These are phyloP conservation scores for Crithidia fasciculata DNA, from an alignment of 208 protist species.

Conservation along the genomic window DNA sequence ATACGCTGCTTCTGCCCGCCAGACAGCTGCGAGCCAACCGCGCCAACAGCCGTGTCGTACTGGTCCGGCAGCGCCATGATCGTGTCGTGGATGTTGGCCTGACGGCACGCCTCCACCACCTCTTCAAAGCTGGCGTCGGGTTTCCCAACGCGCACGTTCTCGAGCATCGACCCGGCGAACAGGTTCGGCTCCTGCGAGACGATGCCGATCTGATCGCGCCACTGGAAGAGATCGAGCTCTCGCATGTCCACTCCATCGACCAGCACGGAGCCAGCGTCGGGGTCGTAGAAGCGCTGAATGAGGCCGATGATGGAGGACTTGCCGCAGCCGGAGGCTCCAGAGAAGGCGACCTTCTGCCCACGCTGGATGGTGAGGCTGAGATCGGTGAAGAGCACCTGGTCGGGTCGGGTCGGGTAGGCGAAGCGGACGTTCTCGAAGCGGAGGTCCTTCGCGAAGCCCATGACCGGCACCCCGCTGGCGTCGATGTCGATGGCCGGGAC, in stretches of 20 bases:
- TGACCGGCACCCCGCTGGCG: conserved; percentile 39
- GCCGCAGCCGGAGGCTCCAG: conserved; percentile 75
- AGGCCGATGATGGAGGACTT: conserved; percentile 85
- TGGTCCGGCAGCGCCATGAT: conserved; percentile 79
- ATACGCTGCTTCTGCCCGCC: conserved; percentile 93
- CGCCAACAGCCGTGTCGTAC: conserved; percentile 82
- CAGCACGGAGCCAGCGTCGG: conserved; percentile 48
- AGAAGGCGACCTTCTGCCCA: conserved; percentile 83
- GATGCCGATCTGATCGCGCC: conserved; percentile 71
- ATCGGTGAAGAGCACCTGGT: conserved; percentile 70
- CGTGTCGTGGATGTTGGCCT: conserved; percentile 84
- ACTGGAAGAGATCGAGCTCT: conserved; percentile 50
- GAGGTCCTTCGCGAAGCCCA: conserved; percentile 46
- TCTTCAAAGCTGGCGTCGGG: conserved; percentile 60
- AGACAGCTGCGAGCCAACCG: conserved; percentile 77
- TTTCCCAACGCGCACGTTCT: conserved; percentile 76
- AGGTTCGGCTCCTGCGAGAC: conserved; percentile 85
- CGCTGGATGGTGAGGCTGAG: conserved; percentile 67
- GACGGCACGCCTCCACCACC: conserved; percentile 63
- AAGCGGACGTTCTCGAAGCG: conserved; percentile 78
- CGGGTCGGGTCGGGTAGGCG: conserved; percentile 76
- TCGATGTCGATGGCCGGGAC: conserved; percentile 70
- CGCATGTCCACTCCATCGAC: conserved; percentile 65
- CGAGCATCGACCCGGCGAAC: conserved; percentile 61
- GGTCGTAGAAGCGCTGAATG: conserved; percentile 89